Evolutionary conservation across 805 yeast species (phyloP), one percentile per base, ranked within the genome.

Genomic region (Pichia deserticola): DNA sequence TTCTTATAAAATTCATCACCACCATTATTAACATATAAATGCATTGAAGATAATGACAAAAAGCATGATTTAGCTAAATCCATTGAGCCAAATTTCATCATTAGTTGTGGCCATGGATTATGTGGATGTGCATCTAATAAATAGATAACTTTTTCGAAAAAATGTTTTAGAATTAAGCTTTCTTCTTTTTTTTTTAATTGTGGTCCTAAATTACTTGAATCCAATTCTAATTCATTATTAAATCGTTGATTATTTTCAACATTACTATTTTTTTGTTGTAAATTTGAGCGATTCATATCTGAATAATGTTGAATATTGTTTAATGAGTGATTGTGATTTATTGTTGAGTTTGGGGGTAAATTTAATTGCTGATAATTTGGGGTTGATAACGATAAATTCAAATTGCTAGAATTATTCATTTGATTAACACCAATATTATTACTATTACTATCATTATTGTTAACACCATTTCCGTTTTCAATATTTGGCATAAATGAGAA

Each of bases 71-170:
- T 67, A 0, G 83, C 82, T 42, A 79, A 71, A 54, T 78, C 79
- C 54, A 76, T 72, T 56, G 78, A 81, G 55, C 83, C 78, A 57
- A 78, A 78, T 46, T 74, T 72, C 52, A 79, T 64, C 40, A 81
- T 81, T 50, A 79, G 60, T 51, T 77, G 78, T 0, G 84, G 84
- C 82, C 82, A 77, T 4, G 83, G 83, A 1, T 81, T 68, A 40
- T 75, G 74, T 0, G 83, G 84, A 57, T 79, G 82, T 0, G 81
- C 81, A 62, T 79, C 84, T 35, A 78, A 60, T 39, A 78, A 57
- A 1, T 79, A 81, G 6, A 79, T 60, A 36, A 79, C 64, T 51
- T 76, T 73, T 54, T 76, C 74, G 60, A 78, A 79, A 56, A 78
- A 79, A 59, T 79, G 83, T 52, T 72, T 74, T 51, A 79, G 56